Evolutionary conservation across 805 yeast genomes (phyloP), one percentile per base, ranked within the genome.

Genomic region (Candida silvicultrix): DNA sequence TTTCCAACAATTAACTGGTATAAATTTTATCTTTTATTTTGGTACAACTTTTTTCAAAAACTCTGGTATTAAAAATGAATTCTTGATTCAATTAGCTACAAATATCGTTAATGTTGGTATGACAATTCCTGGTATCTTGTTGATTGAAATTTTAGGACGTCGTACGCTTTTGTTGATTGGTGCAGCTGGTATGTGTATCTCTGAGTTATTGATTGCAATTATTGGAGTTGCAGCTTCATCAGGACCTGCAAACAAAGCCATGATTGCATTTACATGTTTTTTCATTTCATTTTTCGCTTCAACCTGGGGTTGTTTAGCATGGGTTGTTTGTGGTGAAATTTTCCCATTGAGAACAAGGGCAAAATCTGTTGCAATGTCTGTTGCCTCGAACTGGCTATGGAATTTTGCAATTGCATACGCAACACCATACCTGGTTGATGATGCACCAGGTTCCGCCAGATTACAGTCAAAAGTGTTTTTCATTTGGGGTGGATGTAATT

Each of bases 281-380:
- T 87, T 83, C 61, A 82, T 87, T 54, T 80, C 83, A 45, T 81
- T 82, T 62, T 84, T 85, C 68, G 95, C 94, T 9, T 74, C 87
- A 4, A 77, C 92, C 21, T 87, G 94, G 92, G 92, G 92, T 62
- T 89, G 94, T 36, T 79, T 77, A 49, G 80, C 78, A 36, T 86
- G 92, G 90, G 86, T 78, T 41, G 64, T 77, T 45, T 64, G 69
- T 56, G 80, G 81, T 56, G 84, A 78, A 56, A 66, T 76, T 41
- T 85, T 76, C 74, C 87, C 90, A 51, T 77, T 85, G 45, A 78
- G 83, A 62, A 78, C 82, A 50, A 78, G 95, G 62, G 85, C 86
- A 45, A 81, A 81, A 62, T 86, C 86, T 47, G 78, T 83, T 47
- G 79, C 86, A 25, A 63, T 85, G 44, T 75, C 85, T 14, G 82